Evolutionary conservation across 352 stramenopile species (phyloP).

Genomic region (Aphanomyces stellatus): DNA sequence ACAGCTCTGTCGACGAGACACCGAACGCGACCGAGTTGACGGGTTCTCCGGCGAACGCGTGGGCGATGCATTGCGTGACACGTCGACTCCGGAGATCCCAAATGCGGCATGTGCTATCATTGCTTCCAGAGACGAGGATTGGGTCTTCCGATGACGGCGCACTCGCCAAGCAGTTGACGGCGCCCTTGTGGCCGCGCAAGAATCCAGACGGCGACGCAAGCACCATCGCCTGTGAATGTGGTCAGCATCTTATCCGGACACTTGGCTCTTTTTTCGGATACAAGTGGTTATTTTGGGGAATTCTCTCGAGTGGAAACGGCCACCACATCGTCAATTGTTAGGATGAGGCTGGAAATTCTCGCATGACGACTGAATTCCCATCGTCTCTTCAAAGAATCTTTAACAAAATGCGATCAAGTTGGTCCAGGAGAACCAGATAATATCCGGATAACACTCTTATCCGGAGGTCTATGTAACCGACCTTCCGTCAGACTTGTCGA

Average conservation of each 20-base stretch:
- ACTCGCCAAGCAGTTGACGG: conserved; percentile 12
- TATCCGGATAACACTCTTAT: too few species aligned
- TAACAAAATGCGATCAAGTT: too few species aligned
- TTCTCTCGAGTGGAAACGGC: too few species aligned
- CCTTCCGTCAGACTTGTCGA: too few species aligned
- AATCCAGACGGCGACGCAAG: neutral
- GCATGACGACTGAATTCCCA: too few species aligned
- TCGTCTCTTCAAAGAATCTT: too few species aligned
- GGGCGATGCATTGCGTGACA: conserved; percentile 44
- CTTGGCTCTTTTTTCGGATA: neutral
- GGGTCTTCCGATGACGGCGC: neutral
- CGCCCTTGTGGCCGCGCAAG: conserved; percentile 10
- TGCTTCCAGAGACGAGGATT: conserved; percentile 50
- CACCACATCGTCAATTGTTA: too few species aligned
- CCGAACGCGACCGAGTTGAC: conserved; percentile 63
- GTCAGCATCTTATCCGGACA: neutral
- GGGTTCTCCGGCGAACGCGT: conserved; percentile 30
- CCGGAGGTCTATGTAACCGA: too few species aligned
- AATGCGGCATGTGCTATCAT: conserved; percentile 56
- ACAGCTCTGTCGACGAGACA: conserved; percentile 32
- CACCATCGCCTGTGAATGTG: too few species aligned
- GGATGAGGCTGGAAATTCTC: too few species aligned
- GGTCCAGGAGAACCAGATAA: too few species aligned
- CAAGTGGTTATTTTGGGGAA: too few species aligned
- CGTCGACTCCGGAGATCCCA: conserved; percentile 57